phyloP scores from a whole-genome alignment of 2,329 filamentous ascomycete species.

The Samsoniella hepiali region DNA sequence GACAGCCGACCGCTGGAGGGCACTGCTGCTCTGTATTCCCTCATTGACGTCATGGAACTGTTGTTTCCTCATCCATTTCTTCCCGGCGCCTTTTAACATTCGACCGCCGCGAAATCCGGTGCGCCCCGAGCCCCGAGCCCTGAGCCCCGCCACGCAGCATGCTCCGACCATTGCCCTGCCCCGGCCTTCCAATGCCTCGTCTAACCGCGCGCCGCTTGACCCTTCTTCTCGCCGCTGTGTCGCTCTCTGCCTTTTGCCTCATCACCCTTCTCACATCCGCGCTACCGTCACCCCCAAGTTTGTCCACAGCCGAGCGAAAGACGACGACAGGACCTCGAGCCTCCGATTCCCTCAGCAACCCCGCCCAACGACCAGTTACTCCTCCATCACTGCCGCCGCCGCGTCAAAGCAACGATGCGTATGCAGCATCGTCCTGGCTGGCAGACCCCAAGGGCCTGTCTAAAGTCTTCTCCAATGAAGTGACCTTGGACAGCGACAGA shows the following conservation, averaged over 20 bases:
- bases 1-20: not conserved
- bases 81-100: not conserved
- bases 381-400: slow-evolving; percentile 68
- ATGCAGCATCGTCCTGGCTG: slow-evolving; percentile 79
- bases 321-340: slow-evolving; percentile 45
- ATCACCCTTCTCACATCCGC: slow-evolving; percentile 50
- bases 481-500: slow-evolving; percentile 77
- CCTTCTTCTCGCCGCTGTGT: slow-evolving; percentile 48
- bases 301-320: slow-evolving; percentile 50
- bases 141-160: slow-evolving; percentile 23
- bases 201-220: slow-evolving; percentile 52
- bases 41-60: slow-evolving; percentile 2
- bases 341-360: slow-evolving; percentile 42
- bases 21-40: not conserved
- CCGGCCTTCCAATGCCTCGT: slow-evolving; percentile 48
- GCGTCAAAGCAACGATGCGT: slow-evolving; percentile 73
- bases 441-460: slow-evolving; percentile 86
- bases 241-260: slow-evolving; percentile 53
- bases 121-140: not conserved
- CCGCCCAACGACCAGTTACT: slow-evolving; percentile 63
- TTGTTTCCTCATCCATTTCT: not conserved
- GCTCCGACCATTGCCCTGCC: slow-evolving; percentile 34
- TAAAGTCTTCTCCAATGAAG: slow-evolving; percentile 74
- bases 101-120: not conserved
- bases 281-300: slow-evolving; percentile 46